These are phyloP conservation scores for Polyporus tsugae DNA, from an alignment of 1,284 basidiomycete genomes.

Conservation along the genomic window DNA sequence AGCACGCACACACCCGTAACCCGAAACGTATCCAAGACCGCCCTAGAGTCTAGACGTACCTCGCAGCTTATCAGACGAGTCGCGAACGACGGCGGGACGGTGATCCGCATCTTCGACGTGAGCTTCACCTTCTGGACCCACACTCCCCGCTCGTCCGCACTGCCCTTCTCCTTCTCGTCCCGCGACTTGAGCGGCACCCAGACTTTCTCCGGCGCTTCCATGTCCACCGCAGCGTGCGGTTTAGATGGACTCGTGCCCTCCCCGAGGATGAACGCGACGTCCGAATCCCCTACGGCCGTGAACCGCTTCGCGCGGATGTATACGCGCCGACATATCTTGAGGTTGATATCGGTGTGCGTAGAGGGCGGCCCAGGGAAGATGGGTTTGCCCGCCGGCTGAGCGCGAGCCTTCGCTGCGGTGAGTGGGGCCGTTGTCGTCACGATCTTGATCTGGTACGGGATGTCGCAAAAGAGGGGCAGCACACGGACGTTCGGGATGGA, in stretches of 20 bases:
- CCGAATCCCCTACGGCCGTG: neutral
- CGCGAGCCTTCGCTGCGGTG: conserved; percentile 18
- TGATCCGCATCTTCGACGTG: conserved; percentile 14
- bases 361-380: conserved; percentile 25
- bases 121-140: conserved; percentile 27
- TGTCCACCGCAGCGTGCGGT: neutral
- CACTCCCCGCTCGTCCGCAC: conserved; percentile 8
- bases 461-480: conserved; percentile 22
- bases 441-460: conserved; percentile 24
- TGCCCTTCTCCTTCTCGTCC: neutral
- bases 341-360: conserved; percentile 9
- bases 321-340: conserved; percentile 18
- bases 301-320: conserved; percentile 12
- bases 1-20: neutral
- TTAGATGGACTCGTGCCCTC: neutral
- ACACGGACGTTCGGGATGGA: conserved; percentile 23
- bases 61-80: conserved; percentile 14
- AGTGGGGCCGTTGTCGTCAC: conserved; percentile 22
- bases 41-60: conserved; percentile 6
- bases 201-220: neutral
- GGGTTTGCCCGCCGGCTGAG: conserved; percentile 14
- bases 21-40: neutral
- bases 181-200: conserved; percentile 5
- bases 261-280: conserved; percentile 7
- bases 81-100: conserved; percentile 24